Evolutionary conservation across 345 rosid species (phyloP).

Genomic region (Erucastrum elatum): DNA sequence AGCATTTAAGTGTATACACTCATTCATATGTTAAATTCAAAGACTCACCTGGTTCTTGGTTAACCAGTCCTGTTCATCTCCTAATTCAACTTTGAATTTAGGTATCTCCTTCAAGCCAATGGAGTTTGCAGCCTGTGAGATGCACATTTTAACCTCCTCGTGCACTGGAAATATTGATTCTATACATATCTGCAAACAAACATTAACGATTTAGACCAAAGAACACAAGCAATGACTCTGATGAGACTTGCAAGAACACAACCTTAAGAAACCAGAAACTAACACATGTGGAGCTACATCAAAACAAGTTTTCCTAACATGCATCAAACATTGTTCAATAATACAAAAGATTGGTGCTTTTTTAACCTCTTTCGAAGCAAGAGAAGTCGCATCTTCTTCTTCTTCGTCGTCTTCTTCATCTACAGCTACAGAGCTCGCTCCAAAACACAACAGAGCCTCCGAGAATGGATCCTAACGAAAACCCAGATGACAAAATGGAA

Average conservation of each 20-base stretch:
- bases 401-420: conserved; percentile 47
- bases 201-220: conserved; percentile 1
- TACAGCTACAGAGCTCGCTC: conserved; percentile 68
- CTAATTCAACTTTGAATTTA: conserved; percentile 55
- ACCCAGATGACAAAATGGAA: background rate
- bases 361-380: conserved; percentile 58
- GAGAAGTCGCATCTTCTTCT: conserved; percentile 16
- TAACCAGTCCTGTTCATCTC: conserved; percentile 69
- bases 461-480: conserved; percentile 66
- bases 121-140: conserved; percentile 67
- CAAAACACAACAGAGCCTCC: conserved; percentile 79
- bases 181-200: conserved; percentile 52
- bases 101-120: conserved; percentile 72
- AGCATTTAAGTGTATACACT: background rate
- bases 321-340: background rate
- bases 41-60: conserved; percentile 62
- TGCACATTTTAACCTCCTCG: conserved; percentile 59
- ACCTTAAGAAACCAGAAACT: background rate
- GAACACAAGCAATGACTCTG: conserved; percentile 8
- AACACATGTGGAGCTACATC: background rate
- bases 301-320: background rate
- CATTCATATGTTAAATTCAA: background rate
- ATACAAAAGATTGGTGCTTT: background rate
- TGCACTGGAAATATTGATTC: conserved; percentile 64
- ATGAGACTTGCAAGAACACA: conserved; percentile 1